These are phyloP conservation scores for Epithele typhae DNA, from an alignment of 768 basidiomycete genomes.

Conservation along the genomic window DNA sequence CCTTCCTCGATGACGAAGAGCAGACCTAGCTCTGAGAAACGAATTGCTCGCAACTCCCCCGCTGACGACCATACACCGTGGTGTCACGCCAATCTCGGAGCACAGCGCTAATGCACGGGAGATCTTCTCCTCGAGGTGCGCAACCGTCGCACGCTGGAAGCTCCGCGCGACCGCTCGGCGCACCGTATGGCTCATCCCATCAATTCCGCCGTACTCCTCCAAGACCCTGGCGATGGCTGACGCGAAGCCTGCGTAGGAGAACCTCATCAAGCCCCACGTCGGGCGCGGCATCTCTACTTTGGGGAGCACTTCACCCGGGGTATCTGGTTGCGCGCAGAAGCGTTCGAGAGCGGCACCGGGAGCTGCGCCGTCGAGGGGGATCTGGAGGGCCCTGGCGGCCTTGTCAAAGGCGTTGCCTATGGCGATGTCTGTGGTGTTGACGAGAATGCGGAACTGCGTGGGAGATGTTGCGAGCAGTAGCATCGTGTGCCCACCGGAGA, in stretches of 20 bases:
- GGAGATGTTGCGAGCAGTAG: constrained; percentile 67
- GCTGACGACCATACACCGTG: constrained; percentile 83
- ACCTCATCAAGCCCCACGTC: constrained; percentile 51
- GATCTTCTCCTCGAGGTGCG: constrained; percentile 75
- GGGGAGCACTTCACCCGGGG: background rate
- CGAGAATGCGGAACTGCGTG: constrained; percentile 61
- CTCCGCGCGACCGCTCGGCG: constrained; percentile 54
- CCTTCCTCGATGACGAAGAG: constrained; percentile 17
- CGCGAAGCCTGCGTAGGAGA: constrained; percentile 80
- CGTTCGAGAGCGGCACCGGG: constrained; percentile 81
- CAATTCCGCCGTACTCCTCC: constrained; percentile 35
- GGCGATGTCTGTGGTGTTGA: constrained; percentile 69
- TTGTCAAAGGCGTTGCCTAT: constrained; percentile 85
- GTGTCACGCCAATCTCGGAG: no score
- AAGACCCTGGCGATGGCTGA: constrained; percentile 64
- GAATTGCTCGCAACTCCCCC: constrained; percentile 92
- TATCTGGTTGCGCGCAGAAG: constrained; percentile 43
- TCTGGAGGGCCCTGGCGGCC: constrained; percentile 61
- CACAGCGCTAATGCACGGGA: no score
- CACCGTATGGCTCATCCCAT: constrained; percentile 30
- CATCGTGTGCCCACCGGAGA: constrained; percentile 94
- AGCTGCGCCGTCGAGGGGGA: constrained; percentile 60
- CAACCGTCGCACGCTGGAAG: constrained; percentile 70
- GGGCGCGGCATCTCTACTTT: constrained; percentile 23
- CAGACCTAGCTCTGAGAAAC: constrained; percentile 62